A percentile compares a stretch with the other conserved stretches of the same genome.
phyloP scores from a whole-genome alignment of 2,329 filamentous ascomycete species.

The Talaromyces sp. region DNA sequence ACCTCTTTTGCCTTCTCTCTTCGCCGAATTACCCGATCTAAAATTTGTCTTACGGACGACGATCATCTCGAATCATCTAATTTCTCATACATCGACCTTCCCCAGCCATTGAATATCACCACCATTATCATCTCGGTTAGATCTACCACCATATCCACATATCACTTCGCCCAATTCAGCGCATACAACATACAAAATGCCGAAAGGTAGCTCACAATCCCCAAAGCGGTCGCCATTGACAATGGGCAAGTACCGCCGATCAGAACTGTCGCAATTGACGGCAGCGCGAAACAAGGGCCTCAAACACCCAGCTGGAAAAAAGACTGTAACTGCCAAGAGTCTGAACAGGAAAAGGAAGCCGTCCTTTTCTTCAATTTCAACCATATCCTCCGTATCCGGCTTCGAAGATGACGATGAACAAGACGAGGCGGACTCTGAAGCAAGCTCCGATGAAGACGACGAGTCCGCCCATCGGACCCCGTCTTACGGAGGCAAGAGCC shows the following conservation, averaged over 20 bases:
- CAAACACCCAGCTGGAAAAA: slow-evolving; percentile 27
- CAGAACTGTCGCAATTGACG: slow-evolving; percentile 25
- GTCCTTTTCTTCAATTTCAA: slow-evolving; percentile 36
- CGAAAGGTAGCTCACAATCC: slow-evolving; percentile 24
- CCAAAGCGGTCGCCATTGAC: slow-evolving; percentile 29
- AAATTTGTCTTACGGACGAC: background rate
- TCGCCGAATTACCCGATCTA: background rate
- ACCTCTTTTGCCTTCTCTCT: slow-evolving; percentile 5
- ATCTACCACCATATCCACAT: background rate
- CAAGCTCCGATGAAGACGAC: slow-evolving; percentile 44
- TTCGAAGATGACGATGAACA: slow-evolving; percentile 35
- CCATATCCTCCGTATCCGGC: slow-evolving; percentile 37
- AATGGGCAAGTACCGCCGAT: slow-evolving; percentile 25
- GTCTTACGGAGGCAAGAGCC: slow-evolving; percentile 39
- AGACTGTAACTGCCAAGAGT: slow-evolving; percentile 24
- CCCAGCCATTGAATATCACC: background rate
- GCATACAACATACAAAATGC: slow-evolving; percentile 21
- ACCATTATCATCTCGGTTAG: background rate
- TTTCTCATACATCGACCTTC: background rate
- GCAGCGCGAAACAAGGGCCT: slow-evolving; percentile 22
- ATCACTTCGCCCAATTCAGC: background rate
- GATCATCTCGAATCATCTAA: background rate
- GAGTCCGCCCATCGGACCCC: slow-evolving; percentile 42
- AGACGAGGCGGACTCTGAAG: slow-evolving; percentile 38
- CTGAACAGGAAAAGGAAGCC: slow-evolving; percentile 34